A percentile compares a stretch with the other conserved stretches of the same genome.
Evolutionary conservation across 2,329 filamentous ascomycete species (phyloP).

Genomic region (Penicillium sp.): DNA sequence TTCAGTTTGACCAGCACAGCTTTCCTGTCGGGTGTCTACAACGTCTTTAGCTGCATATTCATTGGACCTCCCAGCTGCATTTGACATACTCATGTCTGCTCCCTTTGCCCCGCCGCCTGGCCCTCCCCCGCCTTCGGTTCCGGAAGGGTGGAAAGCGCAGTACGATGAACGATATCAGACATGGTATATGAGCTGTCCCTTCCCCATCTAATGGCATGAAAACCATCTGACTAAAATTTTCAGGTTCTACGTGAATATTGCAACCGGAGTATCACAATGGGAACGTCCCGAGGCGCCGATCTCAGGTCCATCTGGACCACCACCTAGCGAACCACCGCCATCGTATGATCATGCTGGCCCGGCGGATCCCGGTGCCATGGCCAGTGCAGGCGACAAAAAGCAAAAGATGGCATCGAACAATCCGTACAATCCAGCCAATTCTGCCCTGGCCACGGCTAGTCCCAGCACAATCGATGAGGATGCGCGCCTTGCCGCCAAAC

Average conservation of each 20-base stretch:
- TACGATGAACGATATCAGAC: conserved; percentile 86
- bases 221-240: conserved; percentile 4
- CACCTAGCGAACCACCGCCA: conserved; percentile 43
- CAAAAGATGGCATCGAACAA: conserved; percentile 59
- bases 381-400: conserved; percentile 41
- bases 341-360: conserved; percentile 56
- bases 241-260: conserved; percentile 86
- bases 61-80: background rate
- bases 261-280: conserved; percentile 88
- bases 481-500: conserved; percentile 64
- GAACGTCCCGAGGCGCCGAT: conserved; percentile 63
- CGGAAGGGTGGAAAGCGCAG: conserved; percentile 76
- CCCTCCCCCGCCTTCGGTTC: conserved; percentile 56
- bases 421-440: conserved; percentile 52
- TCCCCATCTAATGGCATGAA: background rate
- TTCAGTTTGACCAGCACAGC: no score
- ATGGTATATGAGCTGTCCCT: conserved; percentile 63
- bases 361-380: conserved; percentile 38
- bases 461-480: conserved; percentile 54
- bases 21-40: no score
- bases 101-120: conserved; percentile 40
- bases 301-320: conserved; percentile 31
- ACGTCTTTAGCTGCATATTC: background rate
- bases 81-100: conserved; percentile 25
- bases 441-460: conserved; percentile 2